Conservation (phyloP, 1,284 basidiomycete genomes). For the Naganishia sp. region DNA sequence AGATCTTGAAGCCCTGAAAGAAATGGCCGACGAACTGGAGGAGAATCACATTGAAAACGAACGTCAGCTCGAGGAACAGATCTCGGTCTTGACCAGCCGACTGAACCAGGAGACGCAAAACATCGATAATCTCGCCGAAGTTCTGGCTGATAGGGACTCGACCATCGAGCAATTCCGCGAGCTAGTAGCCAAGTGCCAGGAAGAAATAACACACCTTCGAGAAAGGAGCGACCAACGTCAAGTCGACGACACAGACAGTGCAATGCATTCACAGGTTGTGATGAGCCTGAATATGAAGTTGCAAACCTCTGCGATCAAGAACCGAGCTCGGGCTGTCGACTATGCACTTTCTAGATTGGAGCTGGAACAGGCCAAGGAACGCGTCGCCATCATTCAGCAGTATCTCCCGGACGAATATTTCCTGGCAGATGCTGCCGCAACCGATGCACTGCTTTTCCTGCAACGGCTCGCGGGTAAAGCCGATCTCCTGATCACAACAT, state of each 20-base stretch:
- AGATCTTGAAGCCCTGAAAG: conserved; percentile 91
- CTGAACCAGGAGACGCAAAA: conserved; percentile 68
- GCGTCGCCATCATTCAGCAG: conserved; percentile 68
- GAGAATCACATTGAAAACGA: conserved; percentile 95
- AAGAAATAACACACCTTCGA: conserved; percentile 76
- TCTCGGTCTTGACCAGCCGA: conserved; percentile 71
- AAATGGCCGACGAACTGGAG: conserved; percentile 95
- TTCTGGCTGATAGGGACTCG: conserved; percentile 76
- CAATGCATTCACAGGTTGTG: conserved; percentile 74
- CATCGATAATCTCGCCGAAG: conserved; percentile 70
- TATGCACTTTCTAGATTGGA: conserved; percentile 81
- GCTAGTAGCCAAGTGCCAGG: conserved; percentile 77
- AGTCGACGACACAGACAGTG: conserved; percentile 71
- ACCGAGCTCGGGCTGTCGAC: conserved; percentile 83
- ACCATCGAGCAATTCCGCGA: conserved; percentile 91
- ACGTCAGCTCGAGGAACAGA: conserved; percentile 74
- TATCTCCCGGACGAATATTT: conserved; percentile 82
- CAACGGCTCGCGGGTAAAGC: conserved; percentile 78
- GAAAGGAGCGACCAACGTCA: conserved; percentile 80
- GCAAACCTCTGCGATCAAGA: conserved; percentile 83
- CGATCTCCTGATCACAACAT: conserved; percentile 76
- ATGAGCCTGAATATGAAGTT: conserved; percentile 90
- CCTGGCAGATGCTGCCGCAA: conserved; percentile 81
- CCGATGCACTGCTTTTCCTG: conserved; percentile 86
- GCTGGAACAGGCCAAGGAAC: conserved; percentile 73